These are phyloP conservation scores for Oxyria digyna DNA, from an alignment of 148 eudicot species.

Conservation along the genomic window DNA sequence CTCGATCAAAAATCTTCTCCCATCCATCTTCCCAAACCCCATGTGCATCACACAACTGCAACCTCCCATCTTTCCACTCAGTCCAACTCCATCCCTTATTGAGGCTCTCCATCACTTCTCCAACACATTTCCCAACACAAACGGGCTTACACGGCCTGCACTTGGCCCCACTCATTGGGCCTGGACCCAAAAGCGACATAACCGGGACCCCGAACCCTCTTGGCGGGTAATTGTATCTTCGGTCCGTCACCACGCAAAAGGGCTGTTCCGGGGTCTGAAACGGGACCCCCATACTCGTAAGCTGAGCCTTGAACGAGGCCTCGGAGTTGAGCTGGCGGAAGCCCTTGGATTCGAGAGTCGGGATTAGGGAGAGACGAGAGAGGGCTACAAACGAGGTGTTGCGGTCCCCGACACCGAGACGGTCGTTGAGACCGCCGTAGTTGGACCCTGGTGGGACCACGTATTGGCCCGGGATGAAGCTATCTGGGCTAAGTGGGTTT, in stretches of 20 bases:
- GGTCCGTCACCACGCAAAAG: conserved; percentile 73
- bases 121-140: conserved; percentile 42
- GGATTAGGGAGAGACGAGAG: conserved; percentile 68
- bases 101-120: conserved; percentile 33
- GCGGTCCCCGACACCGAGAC: conserved; percentile 69
- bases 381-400: conserved; percentile 63
- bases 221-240: conserved; percentile 56
- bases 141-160: conserved; percentile 75
- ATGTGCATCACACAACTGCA: conserved; percentile 63
- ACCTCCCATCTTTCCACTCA: conserved; percentile 33
- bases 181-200: conserved; percentile 57
- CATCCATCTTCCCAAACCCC: conserved; percentile 68
- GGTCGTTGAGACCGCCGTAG: conserved; percentile 77
- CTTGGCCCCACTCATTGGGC: conserved; percentile 77
- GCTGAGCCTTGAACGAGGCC: conserved; percentile 67
- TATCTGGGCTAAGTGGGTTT: conserved; percentile 33
- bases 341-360: conserved; percentile 42
- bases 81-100: conserved; percentile 73
- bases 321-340: conserved; percentile 70
- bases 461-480: conserved; percentile 52
- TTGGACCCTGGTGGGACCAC: conserved; percentile 74
- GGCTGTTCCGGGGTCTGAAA: conserved; percentile 31
- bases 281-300: conserved; percentile 28
- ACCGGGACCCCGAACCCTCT: conserved; percentile 55
- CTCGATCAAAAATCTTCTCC: conserved; percentile 48